These are phyloP conservation scores for Parietichytrium sp. DNA, from an alignment of 108 stramenopile species.

Conservation along the genomic window DNA sequence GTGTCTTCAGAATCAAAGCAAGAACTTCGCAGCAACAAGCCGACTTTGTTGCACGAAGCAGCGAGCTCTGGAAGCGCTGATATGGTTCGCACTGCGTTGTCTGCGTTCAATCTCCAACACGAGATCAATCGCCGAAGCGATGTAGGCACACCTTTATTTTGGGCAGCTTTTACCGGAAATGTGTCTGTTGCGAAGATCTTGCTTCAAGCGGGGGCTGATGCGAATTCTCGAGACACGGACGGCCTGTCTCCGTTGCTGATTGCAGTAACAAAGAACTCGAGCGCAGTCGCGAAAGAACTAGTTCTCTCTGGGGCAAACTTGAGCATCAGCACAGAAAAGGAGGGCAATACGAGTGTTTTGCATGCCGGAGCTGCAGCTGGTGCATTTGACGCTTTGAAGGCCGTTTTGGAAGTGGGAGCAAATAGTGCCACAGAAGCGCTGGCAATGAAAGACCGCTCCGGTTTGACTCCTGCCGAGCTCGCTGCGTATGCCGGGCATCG, in stretches of 20 bases:
- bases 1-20: neutral
- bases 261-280: neutral
- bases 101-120: neutral
- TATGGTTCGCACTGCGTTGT: slow-evolving; percentile 26
- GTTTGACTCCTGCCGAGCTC: neutral
- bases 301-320: neutral
- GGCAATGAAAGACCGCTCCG: neutral
- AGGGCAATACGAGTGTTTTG: slow-evolving; percentile 4
- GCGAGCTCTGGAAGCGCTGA: slow-evolving; percentile 22
- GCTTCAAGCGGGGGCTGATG: neutral
- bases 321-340: neutral
- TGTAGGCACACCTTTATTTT: neutral
- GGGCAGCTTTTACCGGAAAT: slow-evolving; percentile 2
- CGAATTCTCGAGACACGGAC: neutral
- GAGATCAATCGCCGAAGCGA: neutral
- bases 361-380: slow-evolving; percentile 21
- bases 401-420: neutral
- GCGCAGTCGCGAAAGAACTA: neutral
- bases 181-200: neutral
- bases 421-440: neutral
- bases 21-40: neutral
- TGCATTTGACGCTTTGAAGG: neutral
- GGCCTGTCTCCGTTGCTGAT: neutral
- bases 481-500: neutral
- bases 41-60: slow-evolving; percentile 19